A percentile compares a stretch with the other conserved stretches of the same genome.
Conservation (phyloP, 306 rosid genomes). For the Aeschynomene evenia region DNA sequence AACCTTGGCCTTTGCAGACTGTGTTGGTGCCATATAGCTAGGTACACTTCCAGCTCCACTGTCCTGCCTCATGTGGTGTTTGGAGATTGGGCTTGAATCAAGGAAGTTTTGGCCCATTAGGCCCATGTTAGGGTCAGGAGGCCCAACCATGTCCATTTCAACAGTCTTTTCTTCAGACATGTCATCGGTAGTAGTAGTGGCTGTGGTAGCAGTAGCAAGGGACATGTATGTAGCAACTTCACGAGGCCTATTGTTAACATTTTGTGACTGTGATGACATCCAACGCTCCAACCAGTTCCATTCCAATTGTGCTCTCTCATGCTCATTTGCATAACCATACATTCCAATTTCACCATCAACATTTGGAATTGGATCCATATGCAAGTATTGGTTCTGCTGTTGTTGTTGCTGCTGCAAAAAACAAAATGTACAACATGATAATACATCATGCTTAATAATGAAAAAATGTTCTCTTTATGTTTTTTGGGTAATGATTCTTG, state of each 20-base stretch:
- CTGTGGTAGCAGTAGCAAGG: slow-evolving; percentile 25
- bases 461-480: neutral
- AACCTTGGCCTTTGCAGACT: slow-evolving; percentile 89
- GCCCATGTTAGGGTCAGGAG: slow-evolving; percentile 34
- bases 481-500: neutral
- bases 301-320: slow-evolving; percentile 60
- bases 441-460: neutral
- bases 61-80: slow-evolving; percentile 22
- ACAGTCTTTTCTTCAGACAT: slow-evolving; percentile 82
- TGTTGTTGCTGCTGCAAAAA: slow-evolving; percentile 29
- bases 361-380: slow-evolving; percentile 24
- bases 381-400: slow-evolving; percentile 43
- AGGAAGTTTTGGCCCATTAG: slow-evolving; percentile 30
- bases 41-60: slow-evolving; percentile 42
- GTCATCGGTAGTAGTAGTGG: slow-evolving; percentile 40
- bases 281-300: slow-evolving; percentile 91
- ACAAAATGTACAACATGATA: neutral
- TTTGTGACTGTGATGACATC: slow-evolving; percentile 67
- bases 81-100: slow-evolving; percentile 36
- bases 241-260: slow-evolving; percentile 37
- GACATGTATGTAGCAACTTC: slow-evolving; percentile 38
- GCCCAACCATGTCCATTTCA: slow-evolving; percentile 58
- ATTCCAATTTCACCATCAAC: slow-evolving; percentile 37
- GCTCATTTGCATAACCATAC: slow-evolving; percentile 16
- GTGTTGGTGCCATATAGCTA: slow-evolving; percentile 89